Conservation (phyloP, 768 basidiomycete species). For the Auricularia sp. region DNA sequence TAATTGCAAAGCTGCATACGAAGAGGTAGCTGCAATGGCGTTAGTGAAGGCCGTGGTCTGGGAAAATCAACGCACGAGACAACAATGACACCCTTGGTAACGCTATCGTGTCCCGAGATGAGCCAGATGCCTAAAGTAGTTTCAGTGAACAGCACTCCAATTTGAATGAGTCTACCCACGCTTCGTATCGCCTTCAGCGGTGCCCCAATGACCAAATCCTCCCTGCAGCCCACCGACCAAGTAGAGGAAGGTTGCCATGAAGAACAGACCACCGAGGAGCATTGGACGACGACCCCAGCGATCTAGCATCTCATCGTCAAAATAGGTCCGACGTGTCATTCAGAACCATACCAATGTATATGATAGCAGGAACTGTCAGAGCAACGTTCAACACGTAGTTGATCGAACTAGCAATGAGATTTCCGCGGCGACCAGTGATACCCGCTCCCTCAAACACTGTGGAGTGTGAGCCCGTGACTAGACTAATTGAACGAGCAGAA, state of each 20-base stretch:
- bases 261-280: constrained; percentile 49
- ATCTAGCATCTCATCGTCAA: constrained; percentile 25
- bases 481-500: neutral
- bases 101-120: constrained; percentile 40
- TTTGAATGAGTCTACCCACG: constrained; percentile 21
- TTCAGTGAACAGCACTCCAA: constrained; percentile 13
- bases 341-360: constrained; percentile 32
- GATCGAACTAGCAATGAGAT: constrained; percentile 65
- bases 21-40: constrained; percentile 54
- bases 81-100: constrained; percentile 64
- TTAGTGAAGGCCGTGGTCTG: too few relatives aligned
- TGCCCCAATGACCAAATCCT: constrained; percentile 53
- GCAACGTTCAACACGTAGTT: constrained; percentile 38
- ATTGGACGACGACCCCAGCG: constrained; percentile 73
- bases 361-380: constrained; percentile 33
- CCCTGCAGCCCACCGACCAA: constrained; percentile 71
- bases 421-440: constrained; percentile 60
- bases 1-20: constrained; percentile 38
- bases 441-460: constrained; percentile 73
- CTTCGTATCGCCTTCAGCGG: constrained; percentile 21
- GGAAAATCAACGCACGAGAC: too few relatives aligned
- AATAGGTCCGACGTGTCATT: too few relatives aligned
- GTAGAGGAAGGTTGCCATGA: constrained; percentile 70
- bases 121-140: constrained; percentile 38
- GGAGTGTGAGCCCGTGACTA: constrained; percentile 41